These are phyloP conservation scores for Orbilia brochopaga DNA, from an alignment of 2,329 filamentous ascomycete genomes.

Conservation along the genomic window DNA sequence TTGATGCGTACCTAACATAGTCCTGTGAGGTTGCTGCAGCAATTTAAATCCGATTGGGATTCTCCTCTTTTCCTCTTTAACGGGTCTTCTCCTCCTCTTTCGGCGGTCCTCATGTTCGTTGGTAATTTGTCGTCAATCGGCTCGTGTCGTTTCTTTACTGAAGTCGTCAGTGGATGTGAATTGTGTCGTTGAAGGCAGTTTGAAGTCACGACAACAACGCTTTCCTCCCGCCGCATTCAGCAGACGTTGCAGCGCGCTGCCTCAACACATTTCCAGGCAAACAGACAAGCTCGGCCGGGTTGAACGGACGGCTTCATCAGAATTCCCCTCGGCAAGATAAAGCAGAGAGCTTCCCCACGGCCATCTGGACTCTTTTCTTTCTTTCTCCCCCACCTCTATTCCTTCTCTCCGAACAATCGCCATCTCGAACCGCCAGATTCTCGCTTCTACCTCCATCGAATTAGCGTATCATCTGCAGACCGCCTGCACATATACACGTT, in stretches of 20 bases:
- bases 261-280: conserved; percentile 36
- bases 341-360: not conserved
- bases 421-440: conserved; percentile 11
- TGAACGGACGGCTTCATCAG: not conserved
- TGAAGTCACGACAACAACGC: not conserved
- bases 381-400: conserved; percentile 14
- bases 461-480: not conserved
- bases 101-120: not conserved
- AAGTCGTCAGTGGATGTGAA: not conserved
- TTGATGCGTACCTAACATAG: not conserved
- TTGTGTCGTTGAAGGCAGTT: not conserved
- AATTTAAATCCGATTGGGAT: not conserved
- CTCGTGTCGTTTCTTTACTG: not conserved
- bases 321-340: not conserved
- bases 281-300: conserved; percentile 5
- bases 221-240: conserved; percentile 16
- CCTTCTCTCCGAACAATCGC: not conserved
- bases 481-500: not conserved
- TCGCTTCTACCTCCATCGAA: conserved; percentile 12
- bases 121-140: not conserved
- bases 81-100: not conserved
- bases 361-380: conserved; percentile 2
- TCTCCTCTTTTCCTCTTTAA: not conserved
- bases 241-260: conserved; percentile 29
- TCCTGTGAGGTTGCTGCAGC: not conserved